Evolutionary conservation across 495 filamentous ascomycete species (phyloP).

Genomic region (Emericellopsis terricola): DNA sequence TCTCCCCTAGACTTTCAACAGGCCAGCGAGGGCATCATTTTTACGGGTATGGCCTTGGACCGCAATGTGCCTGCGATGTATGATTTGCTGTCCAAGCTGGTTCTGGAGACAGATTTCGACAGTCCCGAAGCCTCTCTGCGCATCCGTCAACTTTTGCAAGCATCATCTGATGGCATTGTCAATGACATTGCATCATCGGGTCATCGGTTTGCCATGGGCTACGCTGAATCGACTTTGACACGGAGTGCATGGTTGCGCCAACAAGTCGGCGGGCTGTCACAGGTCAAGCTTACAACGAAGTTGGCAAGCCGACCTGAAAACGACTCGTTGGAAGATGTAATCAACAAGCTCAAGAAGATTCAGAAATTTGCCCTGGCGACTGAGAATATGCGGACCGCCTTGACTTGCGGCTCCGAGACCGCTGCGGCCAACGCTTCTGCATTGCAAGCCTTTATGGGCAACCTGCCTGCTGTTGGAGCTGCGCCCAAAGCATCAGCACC

Average conservation of each 20-base stretch:
- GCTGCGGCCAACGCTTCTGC: conserved; percentile 48
- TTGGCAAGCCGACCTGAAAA: conserved; percentile 31
- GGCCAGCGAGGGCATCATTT: conserved; percentile 62
- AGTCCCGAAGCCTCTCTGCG: conserved; percentile 59
- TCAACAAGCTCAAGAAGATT: conserved; percentile 74
- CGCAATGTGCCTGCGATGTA: conserved; percentile 82
- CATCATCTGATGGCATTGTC: conserved; percentile 73
- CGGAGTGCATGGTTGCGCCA: conserved; percentile 51
- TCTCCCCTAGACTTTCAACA: conserved; percentile 50
- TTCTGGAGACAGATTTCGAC: conserved; percentile 79
- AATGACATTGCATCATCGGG: conserved; percentile 79
- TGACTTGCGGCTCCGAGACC: conserved; percentile 67
- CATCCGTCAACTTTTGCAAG: conserved; percentile 71
- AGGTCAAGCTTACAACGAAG: conserved; percentile 67
- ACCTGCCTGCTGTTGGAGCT: conserved; percentile 22
- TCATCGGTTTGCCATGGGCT: conserved; percentile 66
- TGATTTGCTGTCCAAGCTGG: conserved; percentile 57
- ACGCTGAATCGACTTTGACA: conserved; percentile 64
- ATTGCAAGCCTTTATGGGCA: conserved; percentile 52
- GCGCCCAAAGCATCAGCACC: conserved; percentile 2
- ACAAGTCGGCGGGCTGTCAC: conserved; percentile 69
- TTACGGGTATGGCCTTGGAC: conserved; percentile 75
- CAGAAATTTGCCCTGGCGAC: conserved; percentile 53
- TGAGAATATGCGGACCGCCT: conserved; percentile 50
- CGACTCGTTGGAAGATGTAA: conserved; percentile 53